These are phyloP conservation scores for Leishmania amazonensis DNA, from an alignment of 208 protist species.

Conservation along the genomic window DNA sequence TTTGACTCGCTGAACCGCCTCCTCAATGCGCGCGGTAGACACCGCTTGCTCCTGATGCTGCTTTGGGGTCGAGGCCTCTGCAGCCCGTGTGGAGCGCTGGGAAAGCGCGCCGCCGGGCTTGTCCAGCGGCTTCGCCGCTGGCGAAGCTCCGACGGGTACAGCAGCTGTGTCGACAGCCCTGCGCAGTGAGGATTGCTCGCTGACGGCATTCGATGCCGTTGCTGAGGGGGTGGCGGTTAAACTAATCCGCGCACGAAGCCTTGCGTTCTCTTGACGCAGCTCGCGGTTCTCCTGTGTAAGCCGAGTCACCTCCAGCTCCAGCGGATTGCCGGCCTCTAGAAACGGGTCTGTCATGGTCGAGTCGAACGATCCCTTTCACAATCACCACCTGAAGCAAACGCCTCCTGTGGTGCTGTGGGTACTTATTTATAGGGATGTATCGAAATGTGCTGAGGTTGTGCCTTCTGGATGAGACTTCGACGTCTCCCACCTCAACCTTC, in stretches of 20 bases:
- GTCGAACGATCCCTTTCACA: neutral
- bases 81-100: neutral
- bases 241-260: constrained; percentile 42
- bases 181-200: constrained; percentile 6
- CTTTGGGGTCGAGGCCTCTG: neutral
- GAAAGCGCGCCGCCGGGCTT: neutral
- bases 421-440: neutral
- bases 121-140: neutral
- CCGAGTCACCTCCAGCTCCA: constrained; percentile 47
- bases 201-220: constrained; percentile 2
- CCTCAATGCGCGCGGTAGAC: constrained; percentile 22
- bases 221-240: constrained; percentile 3
- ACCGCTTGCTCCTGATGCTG: neutral
- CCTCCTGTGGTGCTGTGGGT: neutral
- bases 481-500: neutral
- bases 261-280: constrained; percentile 54
- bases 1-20: constrained; percentile 28
- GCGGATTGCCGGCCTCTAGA: constrained; percentile 4
- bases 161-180: neutral
- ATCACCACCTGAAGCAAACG: neutral
- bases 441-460: neutral
- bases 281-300: constrained; percentile 64
- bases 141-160: neutral
- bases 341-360: constrained; percentile 37
- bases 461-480: neutral